Evolutionary conservation across 768 basidiomycete genomes (phyloP).

Genomic region (Paxillus rubicundulus): DNA sequence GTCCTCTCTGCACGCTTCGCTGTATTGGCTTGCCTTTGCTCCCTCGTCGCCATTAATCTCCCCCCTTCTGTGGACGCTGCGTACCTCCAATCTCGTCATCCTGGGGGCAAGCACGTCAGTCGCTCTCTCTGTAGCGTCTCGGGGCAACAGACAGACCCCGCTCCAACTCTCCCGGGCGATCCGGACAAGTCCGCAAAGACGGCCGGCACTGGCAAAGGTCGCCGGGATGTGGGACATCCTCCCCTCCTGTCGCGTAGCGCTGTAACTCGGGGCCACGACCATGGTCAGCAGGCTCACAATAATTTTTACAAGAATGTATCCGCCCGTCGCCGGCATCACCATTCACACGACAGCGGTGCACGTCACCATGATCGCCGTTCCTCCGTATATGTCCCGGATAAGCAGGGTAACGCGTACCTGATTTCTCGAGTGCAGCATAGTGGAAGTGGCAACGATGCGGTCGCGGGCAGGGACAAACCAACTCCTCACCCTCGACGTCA

Average conservation of each 20-base stretch:
- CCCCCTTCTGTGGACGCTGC: constrained; percentile 39
- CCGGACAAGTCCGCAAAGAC: background rate
- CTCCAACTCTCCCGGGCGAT: background rate
- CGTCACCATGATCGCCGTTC: constrained; percentile 17
- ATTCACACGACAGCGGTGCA: constrained; percentile 5
- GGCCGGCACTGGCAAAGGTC: background rate
- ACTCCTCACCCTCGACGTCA: constrained; percentile 9
- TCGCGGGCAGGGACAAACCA: background rate
- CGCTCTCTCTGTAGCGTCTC: background rate
- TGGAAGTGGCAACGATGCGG: background rate
- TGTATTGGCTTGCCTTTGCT: constrained; percentile 43
- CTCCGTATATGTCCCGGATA: constrained; percentile 22
- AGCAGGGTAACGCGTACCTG: constrained; percentile 27
- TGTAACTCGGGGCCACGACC: background rate
- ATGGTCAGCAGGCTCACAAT: background rate
- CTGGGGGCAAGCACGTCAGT: constrained; percentile 2
- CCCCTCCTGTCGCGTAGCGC: constrained; percentile 16
- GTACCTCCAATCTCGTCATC: constrained; percentile 30
- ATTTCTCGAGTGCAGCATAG: constrained; percentile 15
- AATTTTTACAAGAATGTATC: constrained; percentile 16
- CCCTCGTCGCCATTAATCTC: constrained; percentile 42
- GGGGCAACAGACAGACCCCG: background rate
- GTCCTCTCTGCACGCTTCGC: constrained; percentile 47
- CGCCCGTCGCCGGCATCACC: constrained; percentile 19
- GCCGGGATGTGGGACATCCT: constrained; percentile 7